phyloP scores from a whole-genome alignment of 768 basidiomycete species.

The Russula virescens region DNA sequence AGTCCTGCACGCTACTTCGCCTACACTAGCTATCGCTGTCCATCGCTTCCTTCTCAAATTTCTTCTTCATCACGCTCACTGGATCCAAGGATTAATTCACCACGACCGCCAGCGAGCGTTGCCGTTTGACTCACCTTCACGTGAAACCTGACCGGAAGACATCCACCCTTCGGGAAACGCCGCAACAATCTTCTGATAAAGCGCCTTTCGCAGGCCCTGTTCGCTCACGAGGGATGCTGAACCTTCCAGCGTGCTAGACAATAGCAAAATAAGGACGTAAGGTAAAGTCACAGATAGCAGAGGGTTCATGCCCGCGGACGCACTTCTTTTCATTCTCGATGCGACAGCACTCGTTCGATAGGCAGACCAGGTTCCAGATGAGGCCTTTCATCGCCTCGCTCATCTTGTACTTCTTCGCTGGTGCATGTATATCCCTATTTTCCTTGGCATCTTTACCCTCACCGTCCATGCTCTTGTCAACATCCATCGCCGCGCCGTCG shows the following conservation, averaged over 20 bases:
- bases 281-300: neutral
- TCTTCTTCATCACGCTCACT: slow-evolving; percentile 88
- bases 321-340: slow-evolving; percentile 63
- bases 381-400: slow-evolving; percentile 75
- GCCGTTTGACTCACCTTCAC: slow-evolving; percentile 58
- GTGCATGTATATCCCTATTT: slow-evolving; percentile 46
- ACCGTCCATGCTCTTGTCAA: slow-evolving; percentile 29
- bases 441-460: slow-evolving; percentile 33
- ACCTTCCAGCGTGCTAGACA: slow-evolving; percentile 48
- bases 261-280: neutral
- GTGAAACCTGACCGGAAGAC: slow-evolving; percentile 77
- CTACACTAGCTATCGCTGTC: slow-evolving; percentile 44
- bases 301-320: slow-evolving; percentile 13
- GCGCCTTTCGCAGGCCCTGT: slow-evolving; percentile 69
- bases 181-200: slow-evolving; percentile 85
- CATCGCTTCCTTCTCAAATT: slow-evolving; percentile 63
- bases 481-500: slow-evolving; percentile 24
- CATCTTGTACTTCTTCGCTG: slow-evolving; percentile 70
- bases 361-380: slow-evolving; percentile 73
- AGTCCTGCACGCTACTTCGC: too few species aligned
- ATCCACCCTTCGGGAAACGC: slow-evolving; percentile 83
- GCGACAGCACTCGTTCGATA: slow-evolving; percentile 80
- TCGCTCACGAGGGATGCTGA: slow-evolving; percentile 69
- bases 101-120: neutral
- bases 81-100: neutral